These are phyloP conservation scores for Selaginella tamariscina DNA, from an alignment of 75 land plant species.

Conservation along the genomic window DNA sequence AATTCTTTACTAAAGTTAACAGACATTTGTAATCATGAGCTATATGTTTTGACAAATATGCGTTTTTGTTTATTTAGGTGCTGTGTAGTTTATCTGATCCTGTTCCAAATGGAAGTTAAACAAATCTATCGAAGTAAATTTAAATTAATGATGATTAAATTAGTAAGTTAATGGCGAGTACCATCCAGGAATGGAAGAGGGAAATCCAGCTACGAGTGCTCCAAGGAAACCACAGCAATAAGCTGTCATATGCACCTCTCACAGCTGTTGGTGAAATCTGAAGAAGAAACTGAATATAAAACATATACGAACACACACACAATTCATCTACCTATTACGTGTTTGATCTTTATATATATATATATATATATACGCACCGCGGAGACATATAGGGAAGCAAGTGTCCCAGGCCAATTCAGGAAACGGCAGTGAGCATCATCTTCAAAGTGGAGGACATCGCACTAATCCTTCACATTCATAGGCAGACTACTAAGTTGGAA, in stretches of 20 bases:
- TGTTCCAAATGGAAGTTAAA: too few relatives aligned
- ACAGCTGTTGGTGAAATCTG: constrained; percentile 10
- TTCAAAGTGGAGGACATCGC: background rate
- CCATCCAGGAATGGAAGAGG: constrained; percentile 64
- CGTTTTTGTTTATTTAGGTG: too few relatives aligned
- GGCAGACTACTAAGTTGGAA: background rate
- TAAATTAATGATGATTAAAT: too few relatives aligned
- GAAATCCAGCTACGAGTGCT: constrained; percentile 71
- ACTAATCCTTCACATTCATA: background rate
- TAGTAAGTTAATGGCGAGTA: too few relatives aligned
- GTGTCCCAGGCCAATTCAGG: background rate
- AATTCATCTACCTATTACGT: too few relatives aligned
- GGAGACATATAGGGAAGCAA: constrained; percentile 8
- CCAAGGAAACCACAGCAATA: constrained; percentile 63
- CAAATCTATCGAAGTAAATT: too few relatives aligned
- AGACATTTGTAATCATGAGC: too few relatives aligned
- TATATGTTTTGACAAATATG: too few relatives aligned
- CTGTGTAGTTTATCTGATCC: too few relatives aligned
- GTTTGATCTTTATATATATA: too few relatives aligned
- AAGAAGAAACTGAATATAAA: background rate
- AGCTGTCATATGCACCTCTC: constrained; percentile 5
- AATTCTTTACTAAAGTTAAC: too few relatives aligned
- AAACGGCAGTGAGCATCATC: background rate
- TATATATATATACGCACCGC: background rate
- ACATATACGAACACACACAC: too few relatives aligned